Conservation (phyloP, 345 rosid genomes). For the Eucalyptus pauciflora region DNA sequence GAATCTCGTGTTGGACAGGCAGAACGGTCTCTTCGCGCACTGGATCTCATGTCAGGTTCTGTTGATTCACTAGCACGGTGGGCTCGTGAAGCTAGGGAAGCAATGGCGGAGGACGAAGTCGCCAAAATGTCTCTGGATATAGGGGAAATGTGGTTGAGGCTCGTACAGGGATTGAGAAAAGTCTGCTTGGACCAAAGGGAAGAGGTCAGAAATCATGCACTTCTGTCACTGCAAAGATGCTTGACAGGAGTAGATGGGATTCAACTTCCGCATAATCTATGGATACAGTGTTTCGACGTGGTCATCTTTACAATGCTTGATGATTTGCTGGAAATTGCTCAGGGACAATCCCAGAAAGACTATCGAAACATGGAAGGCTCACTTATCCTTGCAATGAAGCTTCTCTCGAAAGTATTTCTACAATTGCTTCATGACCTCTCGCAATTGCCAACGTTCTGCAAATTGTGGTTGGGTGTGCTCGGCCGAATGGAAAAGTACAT, state of each 20-base stretch:
- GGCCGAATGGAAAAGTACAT: constrained; percentile 88
- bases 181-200: constrained; percentile 99
- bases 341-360: constrained; percentile 87
- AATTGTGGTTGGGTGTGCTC: constrained; percentile 88
- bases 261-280: constrained; percentile 52
- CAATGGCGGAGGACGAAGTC: constrained; percentile 71
- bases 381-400: constrained; percentile 64
- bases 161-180: constrained; percentile 90
- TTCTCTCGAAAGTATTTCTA: constrained; percentile 68
- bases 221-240: constrained; percentile 78
- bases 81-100: constrained; percentile 60
- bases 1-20: constrained; percentile 98
- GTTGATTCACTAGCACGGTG: constrained; percentile 68
- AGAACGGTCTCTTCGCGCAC: constrained; percentile 72
- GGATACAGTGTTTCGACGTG: constrained; percentile 83
- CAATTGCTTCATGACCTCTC: constrained; percentile 63
- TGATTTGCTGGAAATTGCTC: constrained; percentile 90
- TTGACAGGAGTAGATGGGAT: constrained; percentile 71
- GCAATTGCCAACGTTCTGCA: constrained; percentile 77
- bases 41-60: constrained; percentile 89
- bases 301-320: constrained; percentile 91
- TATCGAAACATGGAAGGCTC: constrained; percentile 94
- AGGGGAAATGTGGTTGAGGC: constrained; percentile 96
- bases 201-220: constrained; percentile 90
- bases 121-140: constrained; percentile 63